Evolutionary conservation across 73 alveolate species (phyloP).

Genomic region (Paramecium caudatum): DNA sequence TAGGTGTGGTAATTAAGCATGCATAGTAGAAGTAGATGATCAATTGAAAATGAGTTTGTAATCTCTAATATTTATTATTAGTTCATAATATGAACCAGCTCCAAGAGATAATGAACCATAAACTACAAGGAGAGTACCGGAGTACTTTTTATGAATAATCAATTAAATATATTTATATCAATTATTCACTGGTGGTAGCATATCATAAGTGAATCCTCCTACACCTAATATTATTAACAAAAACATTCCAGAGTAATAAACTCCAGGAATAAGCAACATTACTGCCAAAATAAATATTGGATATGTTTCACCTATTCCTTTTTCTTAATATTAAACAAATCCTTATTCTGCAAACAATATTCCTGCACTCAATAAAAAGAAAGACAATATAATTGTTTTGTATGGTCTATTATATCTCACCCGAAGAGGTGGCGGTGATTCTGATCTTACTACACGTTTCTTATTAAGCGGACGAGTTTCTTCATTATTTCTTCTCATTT

Average conservation of each 20-base stretch:
- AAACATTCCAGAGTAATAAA: conserved; percentile 7
- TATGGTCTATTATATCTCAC: conserved; percentile 33
- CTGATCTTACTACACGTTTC: conserved; percentile 54
- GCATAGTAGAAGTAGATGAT: conserved; percentile 82
- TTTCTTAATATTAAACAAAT: neutral
- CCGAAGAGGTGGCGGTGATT: conserved; percentile 68
- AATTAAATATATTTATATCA: conserved; percentile 48
- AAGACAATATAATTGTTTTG: conserved; percentile 32
- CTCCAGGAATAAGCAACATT: conserved; percentile 57
- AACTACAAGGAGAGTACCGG: conserved; percentile 78
- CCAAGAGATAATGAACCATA: conserved; percentile 79
- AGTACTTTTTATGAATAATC: conserved; percentile 73
- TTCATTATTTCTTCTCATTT: neutral
- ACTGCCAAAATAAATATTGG: conserved; percentile 52
- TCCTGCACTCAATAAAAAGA: conserved; percentile 54
- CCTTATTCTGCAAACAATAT: conserved; percentile 54
- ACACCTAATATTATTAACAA: conserved; percentile 5
- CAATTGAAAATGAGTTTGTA: conserved; percentile 73
- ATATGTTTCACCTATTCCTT: conserved; percentile 27
- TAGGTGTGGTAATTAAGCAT: conserved; percentile 95
- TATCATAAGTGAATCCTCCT: conserved; percentile 65
- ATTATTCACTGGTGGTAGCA: conserved; percentile 42
- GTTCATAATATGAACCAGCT: conserved; percentile 78
- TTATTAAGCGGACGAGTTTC: conserved; percentile 44
- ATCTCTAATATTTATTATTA: neutral